Percentiles rank a stretch among this genome's conserved stretches.
These are phyloP conservation scores for Chlamydomonas eustigma DNA, from an alignment of 139 green algal genomes.

Conservation along the genomic window DNA sequence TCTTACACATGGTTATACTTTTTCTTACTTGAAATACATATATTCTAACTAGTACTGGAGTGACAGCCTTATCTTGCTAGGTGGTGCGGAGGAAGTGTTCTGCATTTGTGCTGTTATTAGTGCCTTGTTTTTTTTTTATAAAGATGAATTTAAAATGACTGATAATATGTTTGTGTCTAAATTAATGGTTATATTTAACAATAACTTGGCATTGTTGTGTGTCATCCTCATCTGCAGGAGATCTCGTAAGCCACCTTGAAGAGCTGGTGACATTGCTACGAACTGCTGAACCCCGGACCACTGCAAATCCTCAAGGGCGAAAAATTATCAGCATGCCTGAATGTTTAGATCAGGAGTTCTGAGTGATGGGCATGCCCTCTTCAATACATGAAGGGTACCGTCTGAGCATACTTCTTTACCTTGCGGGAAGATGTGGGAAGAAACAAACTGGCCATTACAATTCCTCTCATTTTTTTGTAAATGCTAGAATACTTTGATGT, in stretches of 20 bases:
- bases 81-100: no score
- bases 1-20: background rate
- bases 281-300: background rate
- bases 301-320: background rate
- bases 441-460: no score
- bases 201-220: no score
- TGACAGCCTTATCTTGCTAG: no score
- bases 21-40: slow-evolving; percentile 1
- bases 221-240: background rate
- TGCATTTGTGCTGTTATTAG: background rate
- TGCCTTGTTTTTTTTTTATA: background rate
- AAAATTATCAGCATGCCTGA: background rate
- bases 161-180: background rate
- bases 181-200: no score
- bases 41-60: no score
- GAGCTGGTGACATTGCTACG: background rate
- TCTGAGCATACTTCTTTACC: no score
- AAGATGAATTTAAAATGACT: background rate
- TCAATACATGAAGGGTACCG: no score
- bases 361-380: no score
- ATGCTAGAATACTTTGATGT: no score
- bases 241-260: background rate
- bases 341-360: background rate
- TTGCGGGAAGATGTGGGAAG: no score
- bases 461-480: no score